Evolutionary conservation across 2,329 filamentous ascomycete genomes (phyloP).

Genomic region (Pseudogymnoascus sp.): DNA sequence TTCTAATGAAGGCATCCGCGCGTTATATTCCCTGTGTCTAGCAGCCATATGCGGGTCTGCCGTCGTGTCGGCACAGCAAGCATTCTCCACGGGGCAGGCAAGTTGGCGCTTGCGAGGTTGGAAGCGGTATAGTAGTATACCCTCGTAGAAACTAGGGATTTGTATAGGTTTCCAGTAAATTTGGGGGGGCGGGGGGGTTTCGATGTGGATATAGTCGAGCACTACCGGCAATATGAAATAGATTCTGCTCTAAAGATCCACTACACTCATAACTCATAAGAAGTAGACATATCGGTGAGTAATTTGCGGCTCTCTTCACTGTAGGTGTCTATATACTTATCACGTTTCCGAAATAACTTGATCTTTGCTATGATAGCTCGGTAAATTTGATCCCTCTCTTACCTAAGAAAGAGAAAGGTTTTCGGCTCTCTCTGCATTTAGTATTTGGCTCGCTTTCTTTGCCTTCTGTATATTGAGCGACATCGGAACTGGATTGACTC

Average conservation of each 20-base stretch:
- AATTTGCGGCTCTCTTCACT: not conserved
- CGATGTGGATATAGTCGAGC: not conserved
- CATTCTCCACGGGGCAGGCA: not conserved
- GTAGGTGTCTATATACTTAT: not conserved
- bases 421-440: conserved; percentile 10
- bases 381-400: not conserved
- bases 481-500: conserved; percentile 36
- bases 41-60: not conserved
- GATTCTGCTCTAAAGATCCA: not conserved
- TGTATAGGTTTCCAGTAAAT: not conserved
- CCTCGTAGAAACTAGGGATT: not conserved
- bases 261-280: not conserved
- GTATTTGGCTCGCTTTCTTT: conserved; percentile 27
- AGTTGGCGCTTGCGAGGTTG: not conserved
- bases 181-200: too few relatives aligned
- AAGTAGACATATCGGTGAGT: not conserved
- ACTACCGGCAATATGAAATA: not conserved
- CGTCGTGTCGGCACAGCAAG: not conserved
- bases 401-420: not conserved
- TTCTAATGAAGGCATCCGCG: not conserved
- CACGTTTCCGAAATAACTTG: not conserved
- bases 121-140: not conserved
- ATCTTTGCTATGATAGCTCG: not conserved
- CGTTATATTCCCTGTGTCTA: not conserved
- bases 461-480: conserved; percentile 32